phyloP scores from a whole-genome alignment of 2,329 filamentous ascomycete genomes.

The Fusarium subglutinans region DNA sequence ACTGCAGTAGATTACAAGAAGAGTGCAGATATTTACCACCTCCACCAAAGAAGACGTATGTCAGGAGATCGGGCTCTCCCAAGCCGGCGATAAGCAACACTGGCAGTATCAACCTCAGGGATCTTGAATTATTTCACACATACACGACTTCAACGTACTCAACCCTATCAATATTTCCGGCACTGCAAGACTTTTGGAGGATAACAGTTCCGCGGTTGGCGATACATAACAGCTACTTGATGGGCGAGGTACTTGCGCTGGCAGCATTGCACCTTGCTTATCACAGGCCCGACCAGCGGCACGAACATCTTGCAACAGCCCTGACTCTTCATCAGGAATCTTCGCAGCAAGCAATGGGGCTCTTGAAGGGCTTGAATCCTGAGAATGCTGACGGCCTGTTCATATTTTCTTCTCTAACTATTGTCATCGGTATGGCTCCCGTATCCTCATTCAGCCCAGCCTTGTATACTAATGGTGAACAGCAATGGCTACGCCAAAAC shows the following conservation, averaged over 20 bases:
- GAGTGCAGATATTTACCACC: not conserved
- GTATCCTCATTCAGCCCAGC: accelerated
- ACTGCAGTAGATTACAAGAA: not conserved
- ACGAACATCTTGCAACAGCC: not conserved
- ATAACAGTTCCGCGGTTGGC: not conserved
- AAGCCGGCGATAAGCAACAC: not conserved
- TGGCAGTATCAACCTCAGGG: not conserved
- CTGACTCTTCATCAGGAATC: not conserved
- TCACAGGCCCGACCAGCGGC: not conserved
- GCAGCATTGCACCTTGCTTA: not conserved
- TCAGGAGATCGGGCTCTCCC: not conserved
- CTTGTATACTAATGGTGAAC: not conserved
- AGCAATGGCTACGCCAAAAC: not conserved
- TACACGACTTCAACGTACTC: not conserved
- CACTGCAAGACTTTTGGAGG: not conserved
- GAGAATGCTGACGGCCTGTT: not conserved
- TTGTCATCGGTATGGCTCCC: not conserved
- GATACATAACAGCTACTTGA: not conserved
- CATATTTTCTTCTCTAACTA: not conserved
- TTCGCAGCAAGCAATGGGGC: not conserved
- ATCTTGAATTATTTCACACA: not conserved
- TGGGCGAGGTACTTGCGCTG: not conserved
- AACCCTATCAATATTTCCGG: not conserved
- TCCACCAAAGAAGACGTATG: not conserved
- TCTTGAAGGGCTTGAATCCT: not conserved